phyloP scores from a whole-genome alignment of 2,329 filamentous ascomycete genomes.

The Colletotrichum spaethianum region DNA sequence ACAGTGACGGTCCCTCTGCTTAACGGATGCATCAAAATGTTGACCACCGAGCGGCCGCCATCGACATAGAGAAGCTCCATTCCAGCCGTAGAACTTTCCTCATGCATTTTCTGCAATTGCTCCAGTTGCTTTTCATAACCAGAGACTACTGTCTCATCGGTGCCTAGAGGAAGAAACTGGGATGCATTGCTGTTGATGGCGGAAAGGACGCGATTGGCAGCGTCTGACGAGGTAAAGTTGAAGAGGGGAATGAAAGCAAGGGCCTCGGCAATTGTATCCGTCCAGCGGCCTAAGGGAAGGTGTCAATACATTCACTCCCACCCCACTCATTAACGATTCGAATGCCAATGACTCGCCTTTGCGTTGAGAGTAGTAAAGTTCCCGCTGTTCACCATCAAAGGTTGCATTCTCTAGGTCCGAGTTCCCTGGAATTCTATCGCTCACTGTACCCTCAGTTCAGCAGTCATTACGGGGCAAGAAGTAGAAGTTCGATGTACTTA shows the following conservation, averaged over 20 bases:
- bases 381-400: slow-evolving; percentile 51
- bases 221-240: slow-evolving; percentile 46
- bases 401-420: slow-evolving; percentile 49
- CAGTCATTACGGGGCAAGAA: background rate
- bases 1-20: slow-evolving; percentile 57
- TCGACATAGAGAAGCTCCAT: slow-evolving; percentile 52
- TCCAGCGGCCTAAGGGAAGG: slow-evolving; percentile 47
- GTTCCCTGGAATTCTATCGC: slow-evolving; percentile 9
- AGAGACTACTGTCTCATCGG: slow-evolving; percentile 50
- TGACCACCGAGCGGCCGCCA: slow-evolving; percentile 46
- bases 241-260: slow-evolving; percentile 40
- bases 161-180: slow-evolving; percentile 50
- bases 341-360: background rate
- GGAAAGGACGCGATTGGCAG: slow-evolving; percentile 43
- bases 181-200: slow-evolving; percentile 48
- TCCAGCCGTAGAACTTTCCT: slow-evolving; percentile 44
- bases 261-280: slow-evolving; percentile 44
- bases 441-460: background rate
- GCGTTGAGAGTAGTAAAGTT: slow-evolving; percentile 48
- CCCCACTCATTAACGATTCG: no score
- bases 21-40: slow-evolving; percentile 55
- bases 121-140: slow-evolving; percentile 55
- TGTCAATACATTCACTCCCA: background rate
- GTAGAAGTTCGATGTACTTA: background rate
- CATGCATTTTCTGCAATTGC: slow-evolving; percentile 48